Evolutionary conservation across 106 monocot genomes (phyloP), one percentile per base, ranked within the genome.

Genomic region (Phalaenopsis aphrodite): DNA sequence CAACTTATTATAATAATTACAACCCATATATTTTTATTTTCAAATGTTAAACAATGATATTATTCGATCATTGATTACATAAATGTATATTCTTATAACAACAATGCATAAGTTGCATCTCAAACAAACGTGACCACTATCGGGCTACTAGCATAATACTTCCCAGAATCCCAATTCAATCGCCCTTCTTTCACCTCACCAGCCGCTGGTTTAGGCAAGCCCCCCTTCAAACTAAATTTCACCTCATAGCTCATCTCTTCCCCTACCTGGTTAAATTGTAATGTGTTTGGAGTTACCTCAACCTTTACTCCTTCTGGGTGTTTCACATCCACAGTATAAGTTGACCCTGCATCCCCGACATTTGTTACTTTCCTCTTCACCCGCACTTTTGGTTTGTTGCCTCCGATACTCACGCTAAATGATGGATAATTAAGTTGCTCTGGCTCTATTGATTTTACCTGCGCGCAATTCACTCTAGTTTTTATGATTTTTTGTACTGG

Each of bases 111-210:
- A 5, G 5, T 61, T 61, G n/a, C 19, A 14, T 69, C 2, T 81
- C 55, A 81, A 30, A 41, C 8, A 15, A 81, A 55, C 1, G 81
- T 73, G 41, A 81, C 73, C 0, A n/a, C n/a, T 5, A 81, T 81
- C 8, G 81, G 81, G 11, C 81, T 81, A 38, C 81, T 56, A 1
- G 73, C 81, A 3, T 52, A 30, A 46, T 81, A 23, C n/a, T 74
- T 81, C 1, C 81, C 81, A 11, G 83, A 84, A n/a, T 49, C 75
- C 79, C 79, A 76, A 23, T 48, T 84, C 4, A 84, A 58, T 2
- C 57, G 65, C 5, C 84, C 84, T 2, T 82, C 76, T 30, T 24
- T 49, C 49, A 52, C 49, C 49, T 48, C 76, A 2, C 76, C 76
- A 1, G 30, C 76, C 0, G 24, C 76, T 49, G 76, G 49, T 0